Conservation (phyloP, 441 rosid species). For the Biscutella auriculata region DNA sequence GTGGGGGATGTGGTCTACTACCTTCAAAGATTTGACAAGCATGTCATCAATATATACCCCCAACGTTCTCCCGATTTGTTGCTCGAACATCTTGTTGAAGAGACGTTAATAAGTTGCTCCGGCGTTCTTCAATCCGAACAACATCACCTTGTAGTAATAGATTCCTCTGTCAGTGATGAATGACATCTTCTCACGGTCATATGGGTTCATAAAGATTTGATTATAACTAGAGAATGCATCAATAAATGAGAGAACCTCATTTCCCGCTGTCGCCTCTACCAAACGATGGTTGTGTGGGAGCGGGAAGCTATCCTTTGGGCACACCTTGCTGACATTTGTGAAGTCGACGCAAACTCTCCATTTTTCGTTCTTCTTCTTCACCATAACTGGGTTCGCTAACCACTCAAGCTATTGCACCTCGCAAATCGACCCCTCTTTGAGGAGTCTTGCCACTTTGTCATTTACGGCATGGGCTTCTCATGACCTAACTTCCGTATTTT, state of each 20-base stretch:
- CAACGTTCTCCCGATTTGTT: background rate
- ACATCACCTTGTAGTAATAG: background rate
- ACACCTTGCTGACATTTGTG: too few relatives aligned
- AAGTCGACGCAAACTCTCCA: background rate
- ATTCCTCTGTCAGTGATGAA: background rate
- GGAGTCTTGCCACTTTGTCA: too few relatives aligned
- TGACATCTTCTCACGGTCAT: background rate
- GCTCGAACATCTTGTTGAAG: background rate
- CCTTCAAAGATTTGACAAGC: background rate
- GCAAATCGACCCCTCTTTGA: background rate
- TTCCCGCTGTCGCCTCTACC: background rate
- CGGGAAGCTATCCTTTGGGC: background rate
- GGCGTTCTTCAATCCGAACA: background rate
- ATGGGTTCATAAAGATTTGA: background rate
- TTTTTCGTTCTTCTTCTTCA: too few relatives aligned
- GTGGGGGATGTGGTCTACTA: background rate
- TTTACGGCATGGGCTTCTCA: too few relatives aligned
- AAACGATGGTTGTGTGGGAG: background rate
- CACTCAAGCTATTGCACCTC: too few relatives aligned
- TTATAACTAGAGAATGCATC: background rate
- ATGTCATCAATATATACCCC: background rate
- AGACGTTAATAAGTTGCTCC: background rate
- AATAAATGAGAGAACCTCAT: background rate
- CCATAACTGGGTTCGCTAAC: background rate
- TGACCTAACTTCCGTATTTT: too few relatives aligned